These are phyloP conservation scores for Rhodamnia argentea DNA, from an alignment of 345 rosid species.

Conservation along the genomic window DNA sequence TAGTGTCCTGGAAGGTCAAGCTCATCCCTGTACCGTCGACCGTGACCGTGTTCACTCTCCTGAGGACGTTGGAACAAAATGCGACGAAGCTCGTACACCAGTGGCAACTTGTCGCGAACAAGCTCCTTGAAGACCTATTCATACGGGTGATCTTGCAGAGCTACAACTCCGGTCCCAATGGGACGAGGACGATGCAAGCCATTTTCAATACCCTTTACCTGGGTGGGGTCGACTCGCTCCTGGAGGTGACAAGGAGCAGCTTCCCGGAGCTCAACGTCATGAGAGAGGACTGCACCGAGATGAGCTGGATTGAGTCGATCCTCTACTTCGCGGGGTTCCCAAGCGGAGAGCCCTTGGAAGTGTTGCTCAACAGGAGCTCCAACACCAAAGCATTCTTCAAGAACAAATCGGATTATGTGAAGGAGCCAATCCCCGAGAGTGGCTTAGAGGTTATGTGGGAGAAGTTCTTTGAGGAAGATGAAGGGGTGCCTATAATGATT, in stretches of 20 bases:
- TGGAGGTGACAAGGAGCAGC: conserved; percentile 1
- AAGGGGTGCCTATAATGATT: neutral
- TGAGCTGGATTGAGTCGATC: conserved; percentile 37
- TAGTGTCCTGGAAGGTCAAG: neutral
- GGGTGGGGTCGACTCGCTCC: conserved; percentile 10
- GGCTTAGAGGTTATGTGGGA: conserved; percentile 12
- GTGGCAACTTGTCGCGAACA: neutral
- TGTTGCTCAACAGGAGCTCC: neutral
- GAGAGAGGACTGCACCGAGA: conserved; percentile 21
- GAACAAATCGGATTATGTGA: conserved; percentile 21
- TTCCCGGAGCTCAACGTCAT: conserved; percentile 32
- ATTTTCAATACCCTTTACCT: conserved; percentile 24
- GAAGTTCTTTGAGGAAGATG: conserved; percentile 1
- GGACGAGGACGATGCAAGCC: conserved; percentile 5
- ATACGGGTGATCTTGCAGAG: neutral
- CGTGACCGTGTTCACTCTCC: neutral
- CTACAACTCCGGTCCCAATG: neutral
- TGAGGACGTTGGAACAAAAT: neutral
- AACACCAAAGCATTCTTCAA: neutral
- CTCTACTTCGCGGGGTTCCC: conserved; percentile 7
- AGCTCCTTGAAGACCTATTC: neutral
- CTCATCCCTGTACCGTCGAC: neutral
- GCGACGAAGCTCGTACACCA: neutral
- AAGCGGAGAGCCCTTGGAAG: conserved; percentile 1
- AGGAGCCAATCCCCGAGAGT: conserved; percentile 13